Base-by-base conservation (phyloP, 371 early-diverging fungal genomes). In the Batrachochytrium dendrobatidis region DNA sequence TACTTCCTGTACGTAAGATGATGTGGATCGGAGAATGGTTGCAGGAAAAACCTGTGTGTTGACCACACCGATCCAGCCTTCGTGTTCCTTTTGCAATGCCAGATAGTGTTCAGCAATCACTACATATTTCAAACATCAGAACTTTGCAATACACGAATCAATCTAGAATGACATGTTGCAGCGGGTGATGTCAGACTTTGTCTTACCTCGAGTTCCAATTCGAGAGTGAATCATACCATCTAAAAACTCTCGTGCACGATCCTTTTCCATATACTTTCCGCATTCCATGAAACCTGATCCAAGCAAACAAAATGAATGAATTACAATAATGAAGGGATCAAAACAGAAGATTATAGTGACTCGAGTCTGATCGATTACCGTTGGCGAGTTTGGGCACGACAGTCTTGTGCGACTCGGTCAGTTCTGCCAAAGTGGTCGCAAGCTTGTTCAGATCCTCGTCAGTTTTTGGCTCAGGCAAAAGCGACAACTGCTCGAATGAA, bases 141-240 rank as follows among this genome's bases (percentile, higher is more conserved):
- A 2, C 1, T 0, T 4, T 26, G 35, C 18, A 0, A 20, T 45
- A n/a, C n/a, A 33, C 53, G 7, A 24, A 3, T 15, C 8, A 26
- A 46, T 46, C 25, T 7, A 17, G 20, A 28, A 17, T 17, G 48
- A 4, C 8, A 17, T 5, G 6, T 5, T 6, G 48, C 25, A 28
- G 48, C 5, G 48, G 17, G 48, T 18, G 48, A 46, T 6, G 28
- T 5, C 48, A 46, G 48, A 46, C 25, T 5, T 6, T 8, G 48
- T 6, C 30, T 18, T 28, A 71, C 76, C 74, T 50, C 98, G 88
- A 63, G 94, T 89, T n/a, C 94, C 92, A 58, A 97, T 95, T 25
- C 98, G 89, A 5, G 94, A 90, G 34, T 85, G 81, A 55, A 97
- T 93, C 83, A 94, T 86, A 7, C 85, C 87, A 60, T 95, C 90